Conservation (phyloP, 106 monocot genomes). For the Vanilla planifolia region DNA sequence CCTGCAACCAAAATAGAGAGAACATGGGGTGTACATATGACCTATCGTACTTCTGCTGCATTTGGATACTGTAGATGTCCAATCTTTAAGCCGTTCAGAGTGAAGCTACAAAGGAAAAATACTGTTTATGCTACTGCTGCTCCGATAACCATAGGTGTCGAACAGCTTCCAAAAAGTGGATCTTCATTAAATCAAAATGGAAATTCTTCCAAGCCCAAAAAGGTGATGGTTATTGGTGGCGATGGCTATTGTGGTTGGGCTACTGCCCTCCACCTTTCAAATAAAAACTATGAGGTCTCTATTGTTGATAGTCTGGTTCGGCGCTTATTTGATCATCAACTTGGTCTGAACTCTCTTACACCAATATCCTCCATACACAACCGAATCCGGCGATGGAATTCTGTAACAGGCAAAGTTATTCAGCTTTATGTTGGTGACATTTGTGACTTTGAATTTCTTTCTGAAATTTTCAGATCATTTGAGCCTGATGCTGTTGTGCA, state of each 20-base stretch:
- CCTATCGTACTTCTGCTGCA: constrained; percentile 8
- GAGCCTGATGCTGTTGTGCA: constrained; percentile 89
- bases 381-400: constrained; percentile 75
- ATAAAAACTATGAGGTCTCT: constrained; percentile 83
- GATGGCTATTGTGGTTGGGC: constrained; percentile 99
- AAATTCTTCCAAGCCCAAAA: constrained; percentile 41
- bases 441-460: constrained; percentile 93
- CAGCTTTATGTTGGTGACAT: constrained; percentile 81
- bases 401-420: constrained; percentile 69
- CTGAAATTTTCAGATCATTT: constrained; percentile 78
- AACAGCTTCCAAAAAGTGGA: constrained; percentile 11
- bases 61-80: constrained; percentile 17
- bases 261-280: constrained; percentile 93
- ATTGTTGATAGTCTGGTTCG: constrained; percentile 84
- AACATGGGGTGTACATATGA: constrained; percentile 1
- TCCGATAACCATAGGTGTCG: constrained; percentile 26
- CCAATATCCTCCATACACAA: constrained; percentile 86
- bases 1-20: constrained; percentile 19
- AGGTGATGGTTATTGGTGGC: constrained; percentile 94
- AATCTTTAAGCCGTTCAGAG: constrained; percentile 9
- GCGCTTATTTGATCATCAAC: constrained; percentile 91
- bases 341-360: constrained; percentile 85
- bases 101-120: constrained; percentile 6
- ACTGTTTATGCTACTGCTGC: constrained; percentile 28
- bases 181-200: constrained; percentile 12